A percentile compares a stretch with the other conserved stretches of the same genome.
phyloP scores from a whole-genome alignment of 106 monocot species.

The Cymbidium sinense region DNA sequence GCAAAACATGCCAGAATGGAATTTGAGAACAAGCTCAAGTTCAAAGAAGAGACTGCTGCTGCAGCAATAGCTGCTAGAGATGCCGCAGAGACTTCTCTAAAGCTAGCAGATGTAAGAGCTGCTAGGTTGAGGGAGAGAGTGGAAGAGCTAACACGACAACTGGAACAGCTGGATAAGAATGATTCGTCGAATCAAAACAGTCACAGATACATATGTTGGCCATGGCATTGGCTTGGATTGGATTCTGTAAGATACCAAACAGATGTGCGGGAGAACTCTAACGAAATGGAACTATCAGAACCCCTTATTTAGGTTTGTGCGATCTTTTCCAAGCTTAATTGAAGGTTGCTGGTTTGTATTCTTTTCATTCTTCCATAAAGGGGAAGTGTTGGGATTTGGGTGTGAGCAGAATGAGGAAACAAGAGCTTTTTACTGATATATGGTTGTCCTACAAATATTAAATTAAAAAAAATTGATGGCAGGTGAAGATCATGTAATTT shows the following conservation, averaged over 20 bases:
- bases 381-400: no score
- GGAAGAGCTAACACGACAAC: slow-evolving; percentile 75
- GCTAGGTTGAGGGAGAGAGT: slow-evolving; percentile 71
- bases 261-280: slow-evolving; percentile 37
- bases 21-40: slow-evolving; percentile 84
- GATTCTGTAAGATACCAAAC: slow-evolving; percentile 41
- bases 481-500: no score
- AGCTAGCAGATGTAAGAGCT: slow-evolving; percentile 61
- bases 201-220: slow-evolving; percentile 83
- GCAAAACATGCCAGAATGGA: slow-evolving; percentile 53
- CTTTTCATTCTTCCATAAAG: neutral
- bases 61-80: slow-evolving; percentile 97
- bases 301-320: slow-evolving; percentile 60
- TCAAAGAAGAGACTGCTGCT: slow-evolving; percentile 84
- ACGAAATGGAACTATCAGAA: slow-evolving; percentile 97
- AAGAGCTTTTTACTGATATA: no score
- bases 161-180: slow-evolving; percentile 54
- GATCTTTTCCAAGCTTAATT: neutral
- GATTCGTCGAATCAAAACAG: slow-evolving; percentile 19
- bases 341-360: neutral
- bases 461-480: no score
- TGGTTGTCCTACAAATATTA: no score
- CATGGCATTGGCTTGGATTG: slow-evolving; percentile 95
- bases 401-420: no score
- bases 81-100: slow-evolving; percentile 83